Conservation (phyloP, 2,329 filamentous ascomycete species). For the Curvularia hawaiiensis region DNA sequence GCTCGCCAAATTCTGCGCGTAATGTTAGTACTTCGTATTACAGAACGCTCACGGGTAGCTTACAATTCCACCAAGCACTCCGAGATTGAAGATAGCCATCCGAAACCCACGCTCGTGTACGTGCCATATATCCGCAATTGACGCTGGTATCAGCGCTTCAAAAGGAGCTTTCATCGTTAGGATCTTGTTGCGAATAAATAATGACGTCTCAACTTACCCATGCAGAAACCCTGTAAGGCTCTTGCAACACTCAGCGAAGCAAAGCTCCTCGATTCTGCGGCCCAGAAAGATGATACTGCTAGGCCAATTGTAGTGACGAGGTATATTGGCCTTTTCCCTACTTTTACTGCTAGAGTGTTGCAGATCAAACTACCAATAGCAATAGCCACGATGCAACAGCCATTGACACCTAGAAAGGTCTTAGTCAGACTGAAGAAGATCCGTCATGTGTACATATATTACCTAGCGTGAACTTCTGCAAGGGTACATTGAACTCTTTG, state of each 20-base stretch:
- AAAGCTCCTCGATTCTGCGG: slow-evolving; percentile 29
- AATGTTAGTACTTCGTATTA: neutral
- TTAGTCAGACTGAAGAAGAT: neutral
- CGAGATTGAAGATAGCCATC: slow-evolving; percentile 34
- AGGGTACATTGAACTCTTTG: slow-evolving; percentile 23
- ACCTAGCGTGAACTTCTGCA: slow-evolving; percentile 27
- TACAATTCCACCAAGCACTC: slow-evolving; percentile 31
- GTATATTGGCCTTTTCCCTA: slow-evolving; percentile 30
- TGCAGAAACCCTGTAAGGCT: slow-evolving; percentile 29
- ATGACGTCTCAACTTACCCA: slow-evolving; percentile 12
- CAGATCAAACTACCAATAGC: slow-evolving; percentile 26
- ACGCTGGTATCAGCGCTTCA: slow-evolving; percentile 33
- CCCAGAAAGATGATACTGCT: slow-evolving; percentile 30
- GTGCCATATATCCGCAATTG: slow-evolving; percentile 31
- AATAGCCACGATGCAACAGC: slow-evolving; percentile 29
- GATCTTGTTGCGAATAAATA: neutral
- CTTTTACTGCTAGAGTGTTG: slow-evolving; percentile 31
- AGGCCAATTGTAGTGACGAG: slow-evolving; percentile 27
- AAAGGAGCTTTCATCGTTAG: slow-evolving; percentile 22
- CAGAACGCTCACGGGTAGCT: neutral
- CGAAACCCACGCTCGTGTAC: slow-evolving; percentile 32
- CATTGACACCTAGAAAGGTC: slow-evolving; percentile 20
- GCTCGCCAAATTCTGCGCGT: slow-evolving; percentile 24
- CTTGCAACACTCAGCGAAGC: slow-evolving; percentile 27
- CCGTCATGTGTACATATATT: neutral